Evolutionary conservation across 2,329 filamentous ascomycete genomes (phyloP), one percentile per base, ranked within the genome.

Genomic region (Colletotrichum lentis): DNA sequence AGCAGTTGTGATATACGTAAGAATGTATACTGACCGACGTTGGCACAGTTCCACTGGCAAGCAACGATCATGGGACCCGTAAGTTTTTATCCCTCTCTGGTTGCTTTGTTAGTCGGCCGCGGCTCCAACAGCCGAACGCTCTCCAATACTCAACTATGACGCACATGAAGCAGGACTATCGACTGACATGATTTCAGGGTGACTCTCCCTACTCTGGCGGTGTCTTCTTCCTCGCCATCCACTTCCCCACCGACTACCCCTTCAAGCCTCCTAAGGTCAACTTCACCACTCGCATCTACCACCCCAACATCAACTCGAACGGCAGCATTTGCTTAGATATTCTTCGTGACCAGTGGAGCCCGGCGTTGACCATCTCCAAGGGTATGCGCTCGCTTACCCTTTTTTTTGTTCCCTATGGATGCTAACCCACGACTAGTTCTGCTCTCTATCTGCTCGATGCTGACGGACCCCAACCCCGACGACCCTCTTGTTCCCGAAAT

Each of bases 181-280:
- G 8, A 31, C 56, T 61, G 22, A 52, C 46, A 18, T 16, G 7
- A 18, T 12, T 37, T 69, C 75, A 96, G 93, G 88, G 91, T 81
- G 96, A 98, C 82, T 97, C 94, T 78, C 96, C 96, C 81, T 99
- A 98, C 87, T 93, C 94, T 58, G 94, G 95, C 80, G 96, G 96
- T 78, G 95, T 99, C 75, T 99, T 99, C 88, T 99, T 99, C 90
- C 89, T 99, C 73, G 91, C 92, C 75, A 99, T 99, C 79, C 94
- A 97, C 84, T 98, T 99, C 87, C 96, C 96, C 74, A 99, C 96
- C 87, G 96, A 99, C 87, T 99, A 99, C 84, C 96, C 96, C 49
- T 99, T 99, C 88, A 99, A 99, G 91, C 96, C 96, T 71, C 96
- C 96, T 75, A 99, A 99, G 89, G 94, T 99, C 83, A 97, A 97